phyloP scores from a whole-genome alignment of 169 alveolate genomes.

The Babesia sp. region DNA sequence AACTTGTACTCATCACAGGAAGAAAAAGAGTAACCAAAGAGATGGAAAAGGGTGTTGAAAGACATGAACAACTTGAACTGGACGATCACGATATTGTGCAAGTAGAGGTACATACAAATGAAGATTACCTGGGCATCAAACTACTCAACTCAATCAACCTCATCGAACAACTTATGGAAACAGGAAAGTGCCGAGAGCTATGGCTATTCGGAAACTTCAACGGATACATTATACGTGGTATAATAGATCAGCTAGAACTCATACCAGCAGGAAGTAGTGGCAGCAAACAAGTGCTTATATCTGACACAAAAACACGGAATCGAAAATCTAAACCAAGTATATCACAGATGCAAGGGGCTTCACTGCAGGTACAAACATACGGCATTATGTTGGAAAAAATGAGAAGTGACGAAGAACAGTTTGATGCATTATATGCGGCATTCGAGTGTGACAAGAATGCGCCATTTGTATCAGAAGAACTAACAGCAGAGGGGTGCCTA shows the following conservation, averaged over 20 bases:
- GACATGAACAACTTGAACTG: conserved; percentile 79
- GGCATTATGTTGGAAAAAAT: conserved; percentile 70
- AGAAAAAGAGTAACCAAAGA: conserved; percentile 75
- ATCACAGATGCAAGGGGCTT: conserved; percentile 75
- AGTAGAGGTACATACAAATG: conserved; percentile 75
- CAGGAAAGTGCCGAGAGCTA: conserved; percentile 77
- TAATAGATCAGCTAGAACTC: conserved; percentile 77
- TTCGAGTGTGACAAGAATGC: conserved; percentile 71
- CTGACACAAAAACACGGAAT: conserved; percentile 79
- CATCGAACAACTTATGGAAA: conserved; percentile 64
- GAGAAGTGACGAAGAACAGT: conserved; percentile 61
- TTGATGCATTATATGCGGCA: conserved; percentile 60
- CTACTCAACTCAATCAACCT: conserved; percentile 71
- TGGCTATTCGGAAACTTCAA: conserved; percentile 75
- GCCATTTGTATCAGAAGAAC: conserved; percentile 69
- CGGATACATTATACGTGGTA: conserved; percentile 75
- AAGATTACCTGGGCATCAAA: conserved; percentile 77
- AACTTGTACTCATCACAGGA: conserved; percentile 74
- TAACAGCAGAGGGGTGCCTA: conserved; percentile 70
- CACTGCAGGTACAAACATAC: conserved; percentile 80
- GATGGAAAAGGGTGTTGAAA: conserved; percentile 75
- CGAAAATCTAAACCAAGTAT: conserved; percentile 65
- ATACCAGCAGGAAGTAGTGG: conserved; percentile 23
- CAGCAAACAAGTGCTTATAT: conserved; percentile 64
- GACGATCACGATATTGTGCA: conserved; percentile 78